phyloP scores from a whole-genome alignment of 2,329 filamentous ascomycete species.

The Arachnomyces sp. region DNA sequence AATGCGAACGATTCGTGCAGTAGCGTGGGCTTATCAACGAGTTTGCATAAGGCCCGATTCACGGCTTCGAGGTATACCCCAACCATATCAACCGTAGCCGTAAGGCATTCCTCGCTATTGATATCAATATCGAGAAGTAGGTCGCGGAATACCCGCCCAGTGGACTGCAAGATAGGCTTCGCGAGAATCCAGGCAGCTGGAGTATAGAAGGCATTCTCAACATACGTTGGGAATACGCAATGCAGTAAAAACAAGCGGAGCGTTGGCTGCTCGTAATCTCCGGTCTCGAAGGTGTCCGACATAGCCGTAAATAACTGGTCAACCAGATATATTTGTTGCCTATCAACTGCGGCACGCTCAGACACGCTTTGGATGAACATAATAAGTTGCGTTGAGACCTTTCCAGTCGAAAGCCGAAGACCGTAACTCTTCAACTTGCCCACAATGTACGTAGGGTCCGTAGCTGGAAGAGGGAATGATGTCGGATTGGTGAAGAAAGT shows the following conservation, averaged over 20 bases:
- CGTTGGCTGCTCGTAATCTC: constrained; percentile 32
- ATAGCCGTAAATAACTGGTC: constrained; percentile 48
- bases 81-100: constrained; percentile 30
- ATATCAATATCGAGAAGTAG: constrained; percentile 41
- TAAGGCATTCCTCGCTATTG: constrained; percentile 31
- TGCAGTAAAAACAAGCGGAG: constrained; percentile 47
- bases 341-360: constrained; percentile 51
- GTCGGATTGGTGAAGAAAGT: constrained; percentile 54
- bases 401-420: constrained; percentile 43
- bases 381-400: constrained; percentile 47
- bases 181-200: constrained; percentile 45
- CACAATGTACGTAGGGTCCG: constrained; percentile 56
- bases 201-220: constrained; percentile 41
- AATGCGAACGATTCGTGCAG: constrained; percentile 35
- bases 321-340: constrained; percentile 50
- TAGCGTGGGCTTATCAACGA: constrained; percentile 26
- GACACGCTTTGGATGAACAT: constrained; percentile 54
- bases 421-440: constrained; percentile 54
- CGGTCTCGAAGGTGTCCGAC: constrained; percentile 36
- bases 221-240: constrained; percentile 51
- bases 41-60: constrained; percentile 21
- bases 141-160: constrained; percentile 34
- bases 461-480: constrained; percentile 52
- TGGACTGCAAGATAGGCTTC: constrained; percentile 45
- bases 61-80: constrained; percentile 32